Evolutionary conservation across 225 moss, liverwort and hornwort species (phyloP).

Genomic region (Climacium dendroides): DNA sequence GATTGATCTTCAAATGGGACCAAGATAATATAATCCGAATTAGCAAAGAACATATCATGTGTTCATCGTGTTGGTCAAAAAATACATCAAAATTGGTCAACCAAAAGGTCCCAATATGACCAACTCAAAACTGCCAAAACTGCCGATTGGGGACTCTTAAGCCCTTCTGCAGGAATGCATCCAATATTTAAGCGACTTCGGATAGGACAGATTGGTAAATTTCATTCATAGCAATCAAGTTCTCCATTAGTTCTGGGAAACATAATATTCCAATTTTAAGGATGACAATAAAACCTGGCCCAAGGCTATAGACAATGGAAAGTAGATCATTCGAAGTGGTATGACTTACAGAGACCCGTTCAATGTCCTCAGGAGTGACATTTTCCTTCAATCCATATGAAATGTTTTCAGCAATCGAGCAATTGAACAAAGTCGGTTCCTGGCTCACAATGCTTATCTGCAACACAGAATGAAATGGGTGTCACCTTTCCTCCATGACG

Average conservation of each 20-base stretch:
- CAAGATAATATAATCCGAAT: background rate
- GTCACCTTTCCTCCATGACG: background rate
- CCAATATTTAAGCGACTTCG: background rate
- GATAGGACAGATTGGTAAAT: background rate
- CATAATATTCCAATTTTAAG: background rate
- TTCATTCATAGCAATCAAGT: background rate
- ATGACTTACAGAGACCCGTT: slow-evolving; percentile 72
- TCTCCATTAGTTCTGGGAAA: background rate
- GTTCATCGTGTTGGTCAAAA: background rate
- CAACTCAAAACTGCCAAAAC: background rate
- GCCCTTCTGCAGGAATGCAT: background rate
- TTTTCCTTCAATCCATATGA: slow-evolving; percentile 62
- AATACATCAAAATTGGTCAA: background rate
- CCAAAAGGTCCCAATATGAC: background rate
- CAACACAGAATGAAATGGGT: background rate
- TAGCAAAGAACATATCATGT: background rate
- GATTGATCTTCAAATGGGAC: background rate
- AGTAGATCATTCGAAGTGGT: background rate
- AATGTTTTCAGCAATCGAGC: slow-evolving; percentile 80
- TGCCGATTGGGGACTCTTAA: background rate
- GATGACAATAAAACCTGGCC: background rate
- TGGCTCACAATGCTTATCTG: slow-evolving; percentile 99
- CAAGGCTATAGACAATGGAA: background rate
- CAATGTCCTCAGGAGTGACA: slow-evolving; percentile 44
- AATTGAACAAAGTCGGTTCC: slow-evolving; percentile 90